Base-by-base conservation (phyloP, 805 yeast species). In the Kuraishia molischiana region DNA sequence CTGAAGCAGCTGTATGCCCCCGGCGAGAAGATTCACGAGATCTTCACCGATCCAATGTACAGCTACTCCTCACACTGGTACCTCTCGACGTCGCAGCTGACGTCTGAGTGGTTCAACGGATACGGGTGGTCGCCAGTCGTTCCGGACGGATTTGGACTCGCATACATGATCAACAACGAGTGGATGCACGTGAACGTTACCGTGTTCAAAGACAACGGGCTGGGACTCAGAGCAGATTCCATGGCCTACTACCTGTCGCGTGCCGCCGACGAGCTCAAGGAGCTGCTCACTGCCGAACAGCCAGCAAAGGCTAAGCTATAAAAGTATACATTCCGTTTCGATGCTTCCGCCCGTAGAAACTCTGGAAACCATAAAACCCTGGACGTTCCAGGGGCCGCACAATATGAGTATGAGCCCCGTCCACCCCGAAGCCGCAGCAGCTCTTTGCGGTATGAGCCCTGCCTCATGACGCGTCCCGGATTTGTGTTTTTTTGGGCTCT, bases 101-200 rank as follows among this genome's bases (percentile, higher is more conserved):
- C 92, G 6, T 82, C 94, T 4, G 84, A 80, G 50, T 68, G 67
- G 59, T 85, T 86, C 62, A 86, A 86, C 56, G 89, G 94, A 33
- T 90, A 89, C 70, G 98, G 98, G 24, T 90, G 87, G 85, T 76
- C 95, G 15, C 95, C 94, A 58, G 97, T 92, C 36, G 78, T 83
- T 49, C 95, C 89, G 53, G 85, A 81, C 43, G 98, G 98, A 6
- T 79, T 84, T 51, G 98, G 97, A 5, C 70, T 85, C 44, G 97
- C 95, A 6, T 90, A 90, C 66, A 85, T 87, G 85, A 70, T 90
- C 52, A 87, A 85, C 67, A 74, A 75, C 42, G 82, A 89, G 49
- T 80, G 84, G 77, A 52, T 87, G 46, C 90, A 87, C 56, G 77
- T 92, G 52, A 90, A 89, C 61, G 78, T 90, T 44, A 79, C 87